These are phyloP conservation scores for Ceratocystis colombiana DNA, from an alignment of 2,329 filamentous ascomycete genomes.

Conservation along the genomic window DNA sequence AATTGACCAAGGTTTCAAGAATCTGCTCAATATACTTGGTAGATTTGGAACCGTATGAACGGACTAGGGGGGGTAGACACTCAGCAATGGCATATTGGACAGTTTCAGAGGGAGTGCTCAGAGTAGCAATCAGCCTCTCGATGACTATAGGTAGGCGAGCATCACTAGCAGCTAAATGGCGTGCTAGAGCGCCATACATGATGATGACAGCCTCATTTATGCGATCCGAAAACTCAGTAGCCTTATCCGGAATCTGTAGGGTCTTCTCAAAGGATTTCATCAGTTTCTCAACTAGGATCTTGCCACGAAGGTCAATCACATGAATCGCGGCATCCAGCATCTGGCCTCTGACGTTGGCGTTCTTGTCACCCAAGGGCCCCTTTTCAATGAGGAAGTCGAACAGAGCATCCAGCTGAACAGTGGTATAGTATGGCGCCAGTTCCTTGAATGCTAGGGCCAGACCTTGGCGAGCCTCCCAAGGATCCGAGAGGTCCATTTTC, in stretches of 20 bases:
- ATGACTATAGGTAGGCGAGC: conserved; percentile 79
- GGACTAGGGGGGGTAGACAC: conserved; percentile 83
- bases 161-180: conserved; percentile 78
- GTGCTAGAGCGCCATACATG: conserved; percentile 86
- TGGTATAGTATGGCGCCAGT: conserved; percentile 59
- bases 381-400: conserved; percentile 76
- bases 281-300: conserved; percentile 70
- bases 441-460: conserved; percentile 80
- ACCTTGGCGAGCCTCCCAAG: conserved; percentile 84
- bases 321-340: conserved; percentile 86
- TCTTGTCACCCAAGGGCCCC: conserved; percentile 78
- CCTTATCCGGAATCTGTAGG: conserved; percentile 74
- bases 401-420: conserved; percentile 61
- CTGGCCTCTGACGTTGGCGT: conserved; percentile 64
- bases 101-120: conserved; percentile 90
- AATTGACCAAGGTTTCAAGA: conserved; percentile 69
- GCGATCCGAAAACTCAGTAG: conserved; percentile 69
- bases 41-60: conserved; percentile 62
- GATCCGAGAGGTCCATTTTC: conserved; percentile 77
- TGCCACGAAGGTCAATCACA: conserved; percentile 71
- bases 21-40: conserved; percentile 71
- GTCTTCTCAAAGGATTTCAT: conserved; percentile 88
- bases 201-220: conserved; percentile 97
- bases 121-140: conserved; percentile 70
- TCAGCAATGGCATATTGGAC: conserved; percentile 95